A percentile compares a stretch with the other conserved stretches of the same genome.
Conservation (phyloP, 1,284 basidiomycete genomes). For the Trichosporon sp. region DNA sequence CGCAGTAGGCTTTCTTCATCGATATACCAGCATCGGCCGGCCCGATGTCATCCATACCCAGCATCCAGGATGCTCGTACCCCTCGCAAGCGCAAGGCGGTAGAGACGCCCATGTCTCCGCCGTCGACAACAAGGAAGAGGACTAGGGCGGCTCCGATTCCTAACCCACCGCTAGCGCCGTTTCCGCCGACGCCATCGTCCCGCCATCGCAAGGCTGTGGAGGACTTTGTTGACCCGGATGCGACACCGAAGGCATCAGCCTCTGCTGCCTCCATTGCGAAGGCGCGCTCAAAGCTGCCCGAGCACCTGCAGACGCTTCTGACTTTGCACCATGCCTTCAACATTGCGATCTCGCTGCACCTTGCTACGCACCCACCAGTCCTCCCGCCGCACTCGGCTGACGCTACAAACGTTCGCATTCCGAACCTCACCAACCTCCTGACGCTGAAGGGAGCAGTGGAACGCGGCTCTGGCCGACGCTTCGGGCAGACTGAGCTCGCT, state of each 20-base stretch:
- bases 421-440: constrained; percentile 42
- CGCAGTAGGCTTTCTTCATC: not conserved
- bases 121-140: not conserved
- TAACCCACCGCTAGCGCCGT: constrained; percentile 7
- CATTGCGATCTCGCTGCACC: constrained; percentile 43
- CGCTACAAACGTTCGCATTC: constrained; percentile 32
- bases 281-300: constrained; percentile 25
- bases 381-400: constrained; percentile 39
- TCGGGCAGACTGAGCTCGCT: constrained; percentile 41
- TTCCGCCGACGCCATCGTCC: constrained; percentile 7
- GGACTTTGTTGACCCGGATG: not conserved
- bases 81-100: constrained; percentile 8
- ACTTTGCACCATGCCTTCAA: constrained; percentile 45
- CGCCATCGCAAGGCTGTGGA: not conserved
- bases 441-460: constrained; percentile 44
- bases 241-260: not conserved
- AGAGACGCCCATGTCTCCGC: not conserved
- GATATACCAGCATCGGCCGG: constrained; percentile 2
- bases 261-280: not conserved
- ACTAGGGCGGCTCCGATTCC: not conserved
- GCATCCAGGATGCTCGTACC: not conserved
- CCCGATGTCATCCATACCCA: not conserved
- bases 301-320: constrained; percentile 42
- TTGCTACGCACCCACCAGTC: constrained; percentile 46
- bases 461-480: constrained; percentile 37